These are phyloP conservation scores for Citrullus colocynthis DNA, from an alignment of 306 rosid species.

Conservation along the genomic window DNA sequence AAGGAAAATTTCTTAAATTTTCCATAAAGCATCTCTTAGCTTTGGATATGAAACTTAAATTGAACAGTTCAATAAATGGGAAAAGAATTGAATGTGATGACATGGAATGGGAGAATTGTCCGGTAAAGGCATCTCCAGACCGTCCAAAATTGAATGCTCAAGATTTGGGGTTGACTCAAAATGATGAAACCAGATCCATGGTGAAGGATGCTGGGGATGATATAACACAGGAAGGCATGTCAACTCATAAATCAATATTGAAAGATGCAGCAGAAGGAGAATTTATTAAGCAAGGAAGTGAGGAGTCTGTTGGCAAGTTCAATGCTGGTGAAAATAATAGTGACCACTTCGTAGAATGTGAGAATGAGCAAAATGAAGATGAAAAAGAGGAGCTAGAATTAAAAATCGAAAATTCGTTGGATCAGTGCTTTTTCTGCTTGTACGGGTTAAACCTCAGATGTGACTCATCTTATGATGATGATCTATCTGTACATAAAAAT, in stretches of 20 bases:
- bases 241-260: conserved; percentile 26
- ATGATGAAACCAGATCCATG: conserved; percentile 25
- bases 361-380: conserved; percentile 54
- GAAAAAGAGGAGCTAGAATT: conserved; percentile 88
- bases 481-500: conserved; percentile 72
- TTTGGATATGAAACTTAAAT: conserved; percentile 83
- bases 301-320: conserved; percentile 27
- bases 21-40: conserved; percentile 88
- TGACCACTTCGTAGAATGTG: conserved; percentile 39
- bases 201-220: conserved; percentile 36
- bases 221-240: conserved; percentile 24
- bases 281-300: conserved; percentile 29
- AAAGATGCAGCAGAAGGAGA: conserved; percentile 35
- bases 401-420: conserved; percentile 73
- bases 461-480: conserved; percentile 91
- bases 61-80: conserved; percentile 34
- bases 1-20: conserved; percentile 89
- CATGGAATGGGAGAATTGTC: conserved; percentile 31
- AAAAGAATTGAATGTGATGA: conserved; percentile 35
- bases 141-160: conserved; percentile 29
- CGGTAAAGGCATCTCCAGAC: conserved; percentile 28
- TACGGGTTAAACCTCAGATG: conserved; percentile 86
- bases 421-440: conserved; percentile 90
- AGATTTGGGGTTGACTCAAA: conserved; percentile 34
- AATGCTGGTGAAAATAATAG: conserved; percentile 28